Base-by-base conservation (phyloP, 306 rosid genomes). In the Ormosia emarginata region DNA sequence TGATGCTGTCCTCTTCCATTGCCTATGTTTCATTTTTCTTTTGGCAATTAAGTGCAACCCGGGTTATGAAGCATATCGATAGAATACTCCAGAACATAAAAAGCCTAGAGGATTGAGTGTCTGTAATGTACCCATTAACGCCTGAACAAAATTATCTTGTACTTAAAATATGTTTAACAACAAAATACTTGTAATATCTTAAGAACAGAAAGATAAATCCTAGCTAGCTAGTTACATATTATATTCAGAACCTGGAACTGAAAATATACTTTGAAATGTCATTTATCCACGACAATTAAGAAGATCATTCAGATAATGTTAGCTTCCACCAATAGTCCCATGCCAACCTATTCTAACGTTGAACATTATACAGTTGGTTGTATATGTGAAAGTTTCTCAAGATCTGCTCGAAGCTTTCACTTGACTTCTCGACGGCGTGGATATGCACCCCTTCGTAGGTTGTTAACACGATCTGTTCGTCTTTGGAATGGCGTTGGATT, bases 391-490 rank as follows among this genome's bases (percentile, higher is more conserved):
- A 62, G 55, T 76, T 87, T 75, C 56, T 80, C 57, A 91, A 37
- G 13, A 89, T 86, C 50, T 85, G 87, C 11, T 91, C 83, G 44
- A 82, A 86, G 77, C 78, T 83, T 18, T 86, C 84, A 7, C 77
- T 15, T 1, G 84, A 12, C n/a, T 71, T 84, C 18, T 87, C 78
- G 2, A 57, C 71, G 6, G 84, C 82, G 81, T 87, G 95, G 39
- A 59, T 40, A 18, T 91, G 95, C 8, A 75, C 78, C 71, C 91
- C 90, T 75, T 87, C 89, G 2, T 89, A 89, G 12, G 91, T 87
- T 8, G 93, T 89, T 64, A 89, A 83, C 66, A 87, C 93, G 6
- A 91, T 66, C 76, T 80, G 88, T 65, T 87, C 91, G 4, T 91
- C 95, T 46, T 24, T 83, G 1, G 85, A 78, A 46, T 78, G 87